Conservation (phyloP, 2,329 filamentous ascomycete species). For the Cercospora beticola region DNA sequence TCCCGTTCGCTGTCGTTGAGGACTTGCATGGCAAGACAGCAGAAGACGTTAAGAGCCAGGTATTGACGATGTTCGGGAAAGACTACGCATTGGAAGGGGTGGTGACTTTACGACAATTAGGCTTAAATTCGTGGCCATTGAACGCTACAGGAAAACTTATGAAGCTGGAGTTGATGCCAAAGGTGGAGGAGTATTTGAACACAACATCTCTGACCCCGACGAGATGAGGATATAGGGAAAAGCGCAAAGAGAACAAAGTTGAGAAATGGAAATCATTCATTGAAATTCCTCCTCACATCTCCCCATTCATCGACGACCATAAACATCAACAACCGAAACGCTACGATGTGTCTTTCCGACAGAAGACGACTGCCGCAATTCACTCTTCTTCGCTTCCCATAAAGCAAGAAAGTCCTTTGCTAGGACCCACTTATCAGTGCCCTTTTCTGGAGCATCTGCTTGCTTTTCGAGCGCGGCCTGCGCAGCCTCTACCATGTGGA, state of each 20-base stretch:
- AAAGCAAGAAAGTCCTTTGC: background rate
- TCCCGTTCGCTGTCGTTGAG: constrained; percentile 26
- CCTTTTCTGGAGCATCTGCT: background rate
- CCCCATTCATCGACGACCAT: background rate
- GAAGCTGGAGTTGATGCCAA: constrained; percentile 24
- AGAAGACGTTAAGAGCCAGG: constrained; percentile 23
- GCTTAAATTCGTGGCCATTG: constrained; percentile 25
- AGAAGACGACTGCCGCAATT: background rate
- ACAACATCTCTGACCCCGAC: background rate
- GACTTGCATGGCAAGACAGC: constrained; percentile 20
- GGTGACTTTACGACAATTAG: constrained; percentile 23
- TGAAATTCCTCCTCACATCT: background rate
- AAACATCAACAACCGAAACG: background rate
- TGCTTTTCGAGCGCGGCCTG: background rate
- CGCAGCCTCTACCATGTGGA: background rate
- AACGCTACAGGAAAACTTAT: constrained; percentile 32
- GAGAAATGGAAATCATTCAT: background rate
- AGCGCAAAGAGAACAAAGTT: background rate
- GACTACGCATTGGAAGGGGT: constrained; percentile 27
- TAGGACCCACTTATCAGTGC: background rate
- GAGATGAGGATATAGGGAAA: background rate
- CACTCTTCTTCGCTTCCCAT: background rate
- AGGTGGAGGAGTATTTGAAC: background rate
- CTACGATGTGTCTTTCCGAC: background rate
- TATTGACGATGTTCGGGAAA: constrained; percentile 25